A percentile compares a stretch with the other conserved stretches of the same genome.
phyloP scores from a whole-genome alignment of 2,329 filamentous ascomycete genomes.

The Trichoderma aggressivum region DNA sequence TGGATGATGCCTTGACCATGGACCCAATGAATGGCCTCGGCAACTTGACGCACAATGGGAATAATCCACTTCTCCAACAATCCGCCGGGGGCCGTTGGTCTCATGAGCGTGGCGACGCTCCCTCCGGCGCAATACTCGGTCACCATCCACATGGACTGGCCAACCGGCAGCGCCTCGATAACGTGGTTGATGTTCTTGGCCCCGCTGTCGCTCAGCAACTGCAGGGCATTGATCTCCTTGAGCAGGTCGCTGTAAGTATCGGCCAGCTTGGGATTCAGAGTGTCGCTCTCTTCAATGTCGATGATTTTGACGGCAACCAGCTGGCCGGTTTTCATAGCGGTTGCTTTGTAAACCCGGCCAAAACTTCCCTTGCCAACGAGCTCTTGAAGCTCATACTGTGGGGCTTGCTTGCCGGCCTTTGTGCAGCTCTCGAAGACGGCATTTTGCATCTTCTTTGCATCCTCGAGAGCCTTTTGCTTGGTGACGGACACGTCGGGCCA shows the following conservation, averaged over 20 bases:
- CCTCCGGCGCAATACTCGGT: conserved; percentile 84
- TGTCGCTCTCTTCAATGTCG: conserved; percentile 76
- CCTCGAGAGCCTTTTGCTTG: conserved; percentile 61
- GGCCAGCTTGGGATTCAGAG: conserved; percentile 59
- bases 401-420: conserved; percentile 57
- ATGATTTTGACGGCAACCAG: conserved; percentile 79
- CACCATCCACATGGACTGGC: conserved; percentile 81
- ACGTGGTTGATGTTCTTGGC: conserved; percentile 79
- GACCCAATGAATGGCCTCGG: conserved; percentile 64
- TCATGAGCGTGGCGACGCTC: conserved; percentile 72
- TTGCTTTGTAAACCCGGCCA: conserved; percentile 69
- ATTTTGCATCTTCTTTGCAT: conserved; percentile 67
- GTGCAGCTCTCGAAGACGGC: conserved; percentile 60
- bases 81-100: conserved; percentile 61
- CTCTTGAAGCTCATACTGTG: conserved; percentile 66
- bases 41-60: conserved; percentile 63
- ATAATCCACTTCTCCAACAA: conserved; percentile 70
- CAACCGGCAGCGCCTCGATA: conserved; percentile 73
- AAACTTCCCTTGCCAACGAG: conserved; percentile 74
- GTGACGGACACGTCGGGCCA: conserved; percentile 44
- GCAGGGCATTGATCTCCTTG: conserved; percentile 66
- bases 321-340: conserved; percentile 42
- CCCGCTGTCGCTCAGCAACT: conserved; percentile 68
- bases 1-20: conserved; percentile 68
- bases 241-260: conserved; percentile 68